Conservation (phyloP, 2,329 filamentous ascomycete species). For the Paraphaeosphaeria sporulosa region DNA sequence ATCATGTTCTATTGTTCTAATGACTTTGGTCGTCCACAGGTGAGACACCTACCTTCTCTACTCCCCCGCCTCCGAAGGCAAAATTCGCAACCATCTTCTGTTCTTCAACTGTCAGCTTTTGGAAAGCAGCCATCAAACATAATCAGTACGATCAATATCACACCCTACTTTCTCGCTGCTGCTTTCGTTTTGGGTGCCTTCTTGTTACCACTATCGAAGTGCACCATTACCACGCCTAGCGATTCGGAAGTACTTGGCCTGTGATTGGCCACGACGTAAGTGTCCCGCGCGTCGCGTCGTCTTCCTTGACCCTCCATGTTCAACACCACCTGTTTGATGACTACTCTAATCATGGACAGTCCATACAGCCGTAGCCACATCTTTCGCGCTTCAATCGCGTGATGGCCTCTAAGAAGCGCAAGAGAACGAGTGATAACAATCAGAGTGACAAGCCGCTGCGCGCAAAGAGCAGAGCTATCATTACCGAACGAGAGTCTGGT, state of each 20-base stretch:
- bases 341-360: conserved; percentile 6
- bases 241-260: not conserved
- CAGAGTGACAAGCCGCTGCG: not conserved
- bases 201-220: not conserved
- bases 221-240: not conserved
- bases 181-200: not conserved
- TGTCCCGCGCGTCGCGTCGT: conserved; percentile 1
- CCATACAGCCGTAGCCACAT: not conserved
- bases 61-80: not conserved
- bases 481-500: not conserved
- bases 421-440: not conserved
- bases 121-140: no score
- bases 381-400: not conserved
- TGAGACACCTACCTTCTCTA: not conserved
- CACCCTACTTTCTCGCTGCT: not conserved
- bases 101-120: no score
- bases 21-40: not conserved
- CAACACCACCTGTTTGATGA: not conserved
- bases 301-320: not conserved
- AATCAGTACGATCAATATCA: no score
- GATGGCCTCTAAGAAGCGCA: conserved; percentile 8
- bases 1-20: not conserved
- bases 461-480: not conserved
- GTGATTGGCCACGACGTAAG: not conserved
- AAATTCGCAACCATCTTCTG: not conserved